These are phyloP conservation scores for Leishmania turanica DNA, from an alignment of 208 protist species.

Conservation along the genomic window DNA sequence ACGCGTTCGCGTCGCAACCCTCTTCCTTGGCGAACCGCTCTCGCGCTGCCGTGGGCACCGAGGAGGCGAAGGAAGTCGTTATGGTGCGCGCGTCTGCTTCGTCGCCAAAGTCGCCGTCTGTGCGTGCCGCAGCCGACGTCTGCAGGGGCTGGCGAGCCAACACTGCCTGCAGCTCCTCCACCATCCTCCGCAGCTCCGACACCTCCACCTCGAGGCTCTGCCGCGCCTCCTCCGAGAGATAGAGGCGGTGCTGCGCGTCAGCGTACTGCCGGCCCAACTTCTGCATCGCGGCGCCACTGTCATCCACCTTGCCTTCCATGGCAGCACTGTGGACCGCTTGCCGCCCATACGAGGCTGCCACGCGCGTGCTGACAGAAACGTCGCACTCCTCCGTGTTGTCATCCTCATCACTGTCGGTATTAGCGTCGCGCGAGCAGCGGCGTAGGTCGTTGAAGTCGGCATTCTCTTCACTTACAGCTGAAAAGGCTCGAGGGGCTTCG, in stretches of 20 bases:
- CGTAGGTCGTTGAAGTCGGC: conserved; percentile 17
- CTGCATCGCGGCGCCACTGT: conserved; percentile 38
- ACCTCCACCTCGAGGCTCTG: conserved; percentile 42
- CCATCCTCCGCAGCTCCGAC: conserved; percentile 21
- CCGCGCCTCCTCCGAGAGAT: conserved; percentile 37
- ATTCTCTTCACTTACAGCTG: conserved; percentile 3
- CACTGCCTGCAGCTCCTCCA: conserved; percentile 21
- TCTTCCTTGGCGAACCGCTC: neutral
- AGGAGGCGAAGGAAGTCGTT: conserved; percentile 24
- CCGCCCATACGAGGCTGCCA: conserved; percentile 10
- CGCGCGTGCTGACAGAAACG: conserved; percentile 32
- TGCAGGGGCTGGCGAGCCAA: neutral
- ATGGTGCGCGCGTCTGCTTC: conserved; percentile 16
- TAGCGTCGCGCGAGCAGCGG: neutral
- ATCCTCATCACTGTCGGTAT: conserved; percentile 16
- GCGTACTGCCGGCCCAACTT: conserved; percentile 46
- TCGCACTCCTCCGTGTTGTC: conserved; percentile 16
- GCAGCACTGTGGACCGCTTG: neutral
- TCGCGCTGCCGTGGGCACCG: conserved; percentile 19
- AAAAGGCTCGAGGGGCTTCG: neutral
- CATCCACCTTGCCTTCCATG: conserved; percentile 15
- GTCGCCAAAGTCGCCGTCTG: neutral
- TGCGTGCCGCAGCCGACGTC: neutral
- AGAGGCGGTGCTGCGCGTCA: conserved; percentile 43
- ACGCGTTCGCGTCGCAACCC: neutral